A percentile compares a stretch with the other conserved stretches of the same genome.
These are phyloP conservation scores for Pseudopediastrum boryanum DNA, from an alignment of 139 green algal species.

Conservation along the genomic window DNA sequence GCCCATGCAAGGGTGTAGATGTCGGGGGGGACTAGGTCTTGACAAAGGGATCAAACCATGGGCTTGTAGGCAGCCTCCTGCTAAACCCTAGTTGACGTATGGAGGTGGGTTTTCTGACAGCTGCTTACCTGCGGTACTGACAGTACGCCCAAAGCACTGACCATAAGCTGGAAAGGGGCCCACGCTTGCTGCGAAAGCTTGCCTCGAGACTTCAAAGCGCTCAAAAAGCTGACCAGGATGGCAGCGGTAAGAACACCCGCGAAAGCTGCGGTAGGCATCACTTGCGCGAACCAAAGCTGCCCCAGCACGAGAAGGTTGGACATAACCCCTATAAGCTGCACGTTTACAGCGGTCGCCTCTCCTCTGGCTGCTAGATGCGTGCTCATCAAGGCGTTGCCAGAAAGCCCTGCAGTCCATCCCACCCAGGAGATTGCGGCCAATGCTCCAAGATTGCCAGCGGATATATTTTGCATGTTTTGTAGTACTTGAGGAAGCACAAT, in stretches of 20 bases:
- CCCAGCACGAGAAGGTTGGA: slow-evolving; percentile 78
- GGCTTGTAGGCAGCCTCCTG: neutral
- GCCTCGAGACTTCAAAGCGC: slow-evolving; percentile 21
- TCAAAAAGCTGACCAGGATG: neutral
- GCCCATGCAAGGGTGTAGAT: neutral
- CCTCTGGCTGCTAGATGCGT: slow-evolving; percentile 71
- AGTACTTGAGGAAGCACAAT: slow-evolving; percentile 73
- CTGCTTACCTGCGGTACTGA: slow-evolving; percentile 39
- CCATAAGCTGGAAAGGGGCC: slow-evolving; percentile 30
- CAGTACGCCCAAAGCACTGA: slow-evolving; percentile 7
- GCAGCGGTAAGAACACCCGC: slow-evolving; percentile 20
- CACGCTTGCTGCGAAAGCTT: slow-evolving; percentile 17
- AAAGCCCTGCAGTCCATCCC: slow-evolving; percentile 63
- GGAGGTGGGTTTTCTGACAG: neutral
- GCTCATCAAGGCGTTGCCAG: slow-evolving; percentile 81
- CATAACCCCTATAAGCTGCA: slow-evolving; percentile 75
- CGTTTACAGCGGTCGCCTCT: slow-evolving; percentile 68
- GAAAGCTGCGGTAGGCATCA: slow-evolving; percentile 33
- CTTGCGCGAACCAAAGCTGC: slow-evolving; percentile 58
- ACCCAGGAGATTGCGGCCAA: slow-evolving; percentile 73
- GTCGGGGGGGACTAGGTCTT: neutral
- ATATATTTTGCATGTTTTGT: slow-evolving; percentile 70
- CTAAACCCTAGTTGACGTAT: neutral
- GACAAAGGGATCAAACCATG: neutral
- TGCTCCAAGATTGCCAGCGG: slow-evolving; percentile 49